Evolutionary conservation across 768 basidiomycete species (phyloP), one percentile per base, ranked within the genome.

Genomic region (Agrocybe pediades): DNA sequence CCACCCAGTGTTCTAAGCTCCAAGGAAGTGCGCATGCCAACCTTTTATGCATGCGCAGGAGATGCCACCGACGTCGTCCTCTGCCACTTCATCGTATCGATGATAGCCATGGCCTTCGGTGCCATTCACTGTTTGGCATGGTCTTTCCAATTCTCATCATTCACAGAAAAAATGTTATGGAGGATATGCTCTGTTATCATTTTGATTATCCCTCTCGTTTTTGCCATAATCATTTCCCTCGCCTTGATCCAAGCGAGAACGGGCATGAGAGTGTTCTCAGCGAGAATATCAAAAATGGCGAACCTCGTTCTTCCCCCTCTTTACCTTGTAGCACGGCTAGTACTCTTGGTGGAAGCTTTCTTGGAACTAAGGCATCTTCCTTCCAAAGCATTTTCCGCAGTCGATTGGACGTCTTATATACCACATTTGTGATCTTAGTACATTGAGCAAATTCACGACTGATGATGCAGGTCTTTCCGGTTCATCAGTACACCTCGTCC

Each of bases 381-480:
- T 9, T 21, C 30, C 4, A 30, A 16, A 20, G 46, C 30, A 1
- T 21, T 33, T 6, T 7, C 8, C 16, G 20, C 19, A 5, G 46
- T 48, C 2, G 30, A 48, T 7, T 48, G 46, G 46, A 48, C 46
- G n/a, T 48, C 46, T 6, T 48, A 43, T n/a, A 42, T 30, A 51
- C 21, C 2, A 30, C 9, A 19, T 29, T 25, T 13, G 60, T 74
- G 33, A 54, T 76, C 74, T 67, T 73, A n/a, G n/a, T n/a, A n/a
- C n/a, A n/a, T n/a, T n/a, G n/a, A n/a, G n/a, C n/a, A n/a, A n/a
- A n/a, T n/a, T n/a, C n/a, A n/a, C n/a, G n/a, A n/a, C n/a, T n/a
- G n/a, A n/a, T n/a, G n/a, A n/a, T n/a, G n/a, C n/a, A n/a, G n/a
- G n/a, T n/a, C n/a, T n/a, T 30, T 30, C 29, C 29, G 15, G 29